A percentile compares a stretch with the other conserved stretches of the same genome.
Conservation (phyloP, 768 basidiomycete species). For the Boletus subcaerulescens region DNA sequence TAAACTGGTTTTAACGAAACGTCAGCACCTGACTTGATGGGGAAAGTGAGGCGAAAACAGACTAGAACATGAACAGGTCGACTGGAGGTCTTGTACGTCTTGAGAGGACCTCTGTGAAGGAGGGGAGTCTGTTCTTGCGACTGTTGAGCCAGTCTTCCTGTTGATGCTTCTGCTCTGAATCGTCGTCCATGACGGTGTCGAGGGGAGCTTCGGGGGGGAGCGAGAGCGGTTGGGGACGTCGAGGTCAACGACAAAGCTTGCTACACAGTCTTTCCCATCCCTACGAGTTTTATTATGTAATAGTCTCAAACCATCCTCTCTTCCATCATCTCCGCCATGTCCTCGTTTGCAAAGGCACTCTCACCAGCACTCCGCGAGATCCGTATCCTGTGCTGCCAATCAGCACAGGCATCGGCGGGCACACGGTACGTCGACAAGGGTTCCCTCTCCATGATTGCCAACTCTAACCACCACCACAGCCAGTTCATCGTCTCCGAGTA, state of each 20-base stretch:
- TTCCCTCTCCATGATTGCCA: background rate
- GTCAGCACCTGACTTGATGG: constrained; percentile 4
- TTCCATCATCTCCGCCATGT: constrained; percentile 41
- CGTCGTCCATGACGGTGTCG: constrained; percentile 46
- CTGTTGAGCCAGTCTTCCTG: constrained; percentile 75
- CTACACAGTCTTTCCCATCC: background rate
- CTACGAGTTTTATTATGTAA: constrained; percentile 28
- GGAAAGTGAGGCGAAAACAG: constrained; percentile 35
- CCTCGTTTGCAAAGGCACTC: constrained; percentile 65
- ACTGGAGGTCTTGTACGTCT: constrained; percentile 91
- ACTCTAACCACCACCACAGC: constrained; percentile 37
- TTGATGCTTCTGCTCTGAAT: constrained; percentile 36
- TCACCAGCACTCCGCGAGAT: constrained; percentile 79
- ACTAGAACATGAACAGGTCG: constrained; percentile 99
- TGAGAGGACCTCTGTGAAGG: constrained; percentile 87
- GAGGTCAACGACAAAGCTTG: constrained; percentile 16
- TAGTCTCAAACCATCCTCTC: background rate
- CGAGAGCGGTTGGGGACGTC: constrained; percentile 15
- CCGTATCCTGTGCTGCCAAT: constrained; percentile 77
- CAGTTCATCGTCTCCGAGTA: constrained; percentile 79
- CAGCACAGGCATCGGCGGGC: constrained; percentile 71
- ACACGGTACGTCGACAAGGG: constrained; percentile 53
- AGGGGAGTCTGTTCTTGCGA: constrained; percentile 77
- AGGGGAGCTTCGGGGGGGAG: constrained; percentile 2
- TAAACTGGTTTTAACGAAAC: constrained; percentile 48